Evolutionary conservation across 495 filamentous ascomycete genomes (phyloP).

Genomic region (Niebla homalea): DNA sequence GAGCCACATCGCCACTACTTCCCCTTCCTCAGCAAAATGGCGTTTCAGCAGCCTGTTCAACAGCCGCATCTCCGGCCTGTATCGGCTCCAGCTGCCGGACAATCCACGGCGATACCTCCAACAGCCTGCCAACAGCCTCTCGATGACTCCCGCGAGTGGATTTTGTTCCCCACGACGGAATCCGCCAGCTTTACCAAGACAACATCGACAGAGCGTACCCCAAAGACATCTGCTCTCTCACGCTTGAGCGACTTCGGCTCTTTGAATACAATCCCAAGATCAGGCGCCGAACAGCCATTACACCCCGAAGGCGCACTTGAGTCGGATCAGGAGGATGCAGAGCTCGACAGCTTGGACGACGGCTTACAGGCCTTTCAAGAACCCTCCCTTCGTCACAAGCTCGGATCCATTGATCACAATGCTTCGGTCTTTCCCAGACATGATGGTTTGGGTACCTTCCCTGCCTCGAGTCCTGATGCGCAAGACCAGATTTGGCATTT

Average conservation of each 20-base stretch:
- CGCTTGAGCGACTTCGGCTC: constrained; percentile 79
- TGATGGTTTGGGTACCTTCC: constrained; percentile 82
- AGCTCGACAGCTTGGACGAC: constrained; percentile 84
- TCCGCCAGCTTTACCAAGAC: constrained; percentile 53
- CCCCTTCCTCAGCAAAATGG: constrained; percentile 41
- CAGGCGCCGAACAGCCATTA: constrained; percentile 34
- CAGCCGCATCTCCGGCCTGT: constrained; percentile 45
- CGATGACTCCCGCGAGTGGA: constrained; percentile 83
- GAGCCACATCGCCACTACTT: neutral
- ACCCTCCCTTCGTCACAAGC: constrained; percentile 41
- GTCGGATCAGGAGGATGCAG: constrained; percentile 53
- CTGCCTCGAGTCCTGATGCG: constrained; percentile 36
- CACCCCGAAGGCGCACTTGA: constrained; percentile 39
- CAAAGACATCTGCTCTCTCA: constrained; percentile 58
- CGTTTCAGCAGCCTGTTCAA: constrained; percentile 66
- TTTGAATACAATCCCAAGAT: constrained; percentile 47
- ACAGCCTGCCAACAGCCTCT: constrained; percentile 26
- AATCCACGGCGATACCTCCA: constrained; percentile 26
- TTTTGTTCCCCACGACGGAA: constrained; percentile 64
- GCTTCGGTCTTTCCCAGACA: constrained; percentile 68
- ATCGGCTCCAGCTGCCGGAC: constrained; percentile 37
- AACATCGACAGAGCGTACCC: constrained; percentile 58
- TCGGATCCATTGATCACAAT: constrained; percentile 35
- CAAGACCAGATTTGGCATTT: constrained; percentile 79
- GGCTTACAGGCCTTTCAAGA: constrained; percentile 74